Conservation (phyloP, 805 yeast species). For the Candida saitoana region DNA sequence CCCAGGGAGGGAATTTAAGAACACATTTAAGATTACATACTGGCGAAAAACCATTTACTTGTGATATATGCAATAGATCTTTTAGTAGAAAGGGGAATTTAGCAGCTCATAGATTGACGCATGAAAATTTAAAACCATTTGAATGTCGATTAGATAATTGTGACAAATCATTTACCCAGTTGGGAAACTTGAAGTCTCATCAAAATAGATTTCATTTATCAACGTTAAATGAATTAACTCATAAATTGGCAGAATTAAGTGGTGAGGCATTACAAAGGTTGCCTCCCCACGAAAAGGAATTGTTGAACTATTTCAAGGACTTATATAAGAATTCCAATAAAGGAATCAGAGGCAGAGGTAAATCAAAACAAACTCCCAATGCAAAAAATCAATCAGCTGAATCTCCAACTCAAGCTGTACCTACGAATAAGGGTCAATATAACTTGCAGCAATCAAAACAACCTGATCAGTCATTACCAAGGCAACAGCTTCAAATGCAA, state of each 20-base stretch:
- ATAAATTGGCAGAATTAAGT: constrained; percentile 55
- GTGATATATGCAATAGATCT: constrained; percentile 69
- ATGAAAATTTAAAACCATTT: constrained; percentile 72
- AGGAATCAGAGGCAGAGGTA: constrained; percentile 91
- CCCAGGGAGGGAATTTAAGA: constrained; percentile 86
- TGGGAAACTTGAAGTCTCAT: constrained; percentile 87
- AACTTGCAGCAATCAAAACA: constrained; percentile 3
- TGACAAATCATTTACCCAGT: constrained; percentile 80
- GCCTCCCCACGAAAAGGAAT: constrained; percentile 61
- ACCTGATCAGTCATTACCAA: constrained; percentile 2
- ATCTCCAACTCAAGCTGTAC: neutral
- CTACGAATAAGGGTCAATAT: constrained; percentile 1
- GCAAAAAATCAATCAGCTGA: neutral
- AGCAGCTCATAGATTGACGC: constrained; percentile 83
- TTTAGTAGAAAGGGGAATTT: constrained; percentile 90
- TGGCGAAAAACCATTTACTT: constrained; percentile 85
- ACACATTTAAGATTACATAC: constrained; percentile 86
- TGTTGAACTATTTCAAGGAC: constrained; percentile 73
- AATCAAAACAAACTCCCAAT: constrained; percentile 14
- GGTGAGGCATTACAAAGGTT: constrained; percentile 45
- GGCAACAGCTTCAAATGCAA: constrained; percentile 6
- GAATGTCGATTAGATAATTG: constrained; percentile 79
- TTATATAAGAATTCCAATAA: constrained; percentile 84
- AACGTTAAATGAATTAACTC: constrained; percentile 65
- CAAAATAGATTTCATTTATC: constrained; percentile 84